phyloP scores from a whole-genome alignment of 768 basidiomycete genomes.

The Vishniacozyma victoriae region DNA sequence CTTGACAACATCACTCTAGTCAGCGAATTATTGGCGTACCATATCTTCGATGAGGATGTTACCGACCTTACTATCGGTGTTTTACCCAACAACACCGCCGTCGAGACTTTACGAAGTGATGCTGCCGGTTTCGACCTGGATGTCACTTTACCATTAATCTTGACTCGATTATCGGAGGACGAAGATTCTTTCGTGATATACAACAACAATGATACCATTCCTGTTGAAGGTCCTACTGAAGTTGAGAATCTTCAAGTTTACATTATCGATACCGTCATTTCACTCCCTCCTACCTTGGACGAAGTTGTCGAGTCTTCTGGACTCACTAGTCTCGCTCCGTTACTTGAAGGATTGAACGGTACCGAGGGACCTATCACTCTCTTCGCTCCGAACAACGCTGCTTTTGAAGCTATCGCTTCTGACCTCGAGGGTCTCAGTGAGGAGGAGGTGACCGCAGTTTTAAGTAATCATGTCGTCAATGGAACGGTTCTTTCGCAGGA shows the following conservation, averaged over 20 bases:
- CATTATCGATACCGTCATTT: slow-evolving; percentile 50
- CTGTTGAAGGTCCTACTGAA: slow-evolving; percentile 15
- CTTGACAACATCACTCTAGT: slow-evolving; percentile 48
- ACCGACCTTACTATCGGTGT: slow-evolving; percentile 47
- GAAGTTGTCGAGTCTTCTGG: slow-evolving; percentile 49
- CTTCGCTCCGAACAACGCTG: slow-evolving; percentile 60
- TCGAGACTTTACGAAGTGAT: slow-evolving; percentile 58
- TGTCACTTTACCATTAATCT: slow-evolving; percentile 45
- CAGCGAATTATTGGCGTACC: slow-evolving; percentile 52
- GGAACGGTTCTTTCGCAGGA: slow-evolving; percentile 63
- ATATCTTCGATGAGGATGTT: slow-evolving; percentile 55
- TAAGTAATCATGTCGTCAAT: slow-evolving; percentile 68
- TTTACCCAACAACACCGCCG: slow-evolving; percentile 60
- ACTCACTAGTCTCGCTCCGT: slow-evolving; percentile 43
- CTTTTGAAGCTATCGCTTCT: slow-evolving; percentile 49
- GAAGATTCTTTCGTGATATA: slow-evolving; percentile 52
- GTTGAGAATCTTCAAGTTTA: slow-evolving; percentile 42
- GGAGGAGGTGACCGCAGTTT: slow-evolving; percentile 51
- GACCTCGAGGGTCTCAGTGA: slow-evolving; percentile 50
- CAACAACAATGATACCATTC: slow-evolving; percentile 51
- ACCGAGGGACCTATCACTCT: slow-evolving; percentile 60
- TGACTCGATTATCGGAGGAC: slow-evolving; percentile 46
- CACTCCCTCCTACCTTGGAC: slow-evolving; percentile 53
- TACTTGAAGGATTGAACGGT: slow-evolving; percentile 48
- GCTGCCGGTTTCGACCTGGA: slow-evolving; percentile 57